Evolutionary conservation across 371 early-diverging fungal genomes (phyloP), one percentile per base, ranked within the genome.

Genomic region (Mucor velutinosus): DNA sequence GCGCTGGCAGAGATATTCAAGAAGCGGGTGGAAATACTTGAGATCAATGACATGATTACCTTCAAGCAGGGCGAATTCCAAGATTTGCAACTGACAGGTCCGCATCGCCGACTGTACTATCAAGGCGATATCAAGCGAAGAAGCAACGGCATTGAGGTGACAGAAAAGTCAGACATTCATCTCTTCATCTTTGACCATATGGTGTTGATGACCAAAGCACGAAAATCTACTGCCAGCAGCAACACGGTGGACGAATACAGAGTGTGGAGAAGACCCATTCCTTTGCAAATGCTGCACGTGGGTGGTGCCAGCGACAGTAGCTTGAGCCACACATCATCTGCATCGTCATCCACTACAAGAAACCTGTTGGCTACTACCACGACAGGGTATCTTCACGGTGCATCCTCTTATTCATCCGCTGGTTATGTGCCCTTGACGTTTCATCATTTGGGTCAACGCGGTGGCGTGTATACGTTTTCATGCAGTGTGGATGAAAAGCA

Each of bases 131-230:
- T 95, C 61, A 88, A 88, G 35, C 78, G 89, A 47, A 84, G 87
- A 58, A 76, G 88, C 19, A 73, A 83, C 45, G 88, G 87, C 33
- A 81, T 87, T 10, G 91, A 91, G 30, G 76, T 74, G 23, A 76
- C 85, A 0, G 91, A 91, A 25, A 79, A 76, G 29, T 74, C 83
- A 3, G 90, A 92, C 21, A 69, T 95, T 8, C 80, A 78, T 37
- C 84, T 94, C 15, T 91, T 94, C 72, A 71, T 96, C 39, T 92
- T 96, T 62, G 97, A 96, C 70, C 94, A 96, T 78, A 77, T 86
- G 59, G 73, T 96, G 7, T 66, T 96, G 7, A 75, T 96, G 80
- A 87, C 94, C 45, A 91, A 91, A 68, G 75, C 76, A 68, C 21
- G 76, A 73, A 37, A 85, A 77, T 74, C 82, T 76, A 62, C 51